Base-by-base conservation (phyloP, 1,284 basidiomycete species). In the Cutaneotrichosporon sp. region DNA sequence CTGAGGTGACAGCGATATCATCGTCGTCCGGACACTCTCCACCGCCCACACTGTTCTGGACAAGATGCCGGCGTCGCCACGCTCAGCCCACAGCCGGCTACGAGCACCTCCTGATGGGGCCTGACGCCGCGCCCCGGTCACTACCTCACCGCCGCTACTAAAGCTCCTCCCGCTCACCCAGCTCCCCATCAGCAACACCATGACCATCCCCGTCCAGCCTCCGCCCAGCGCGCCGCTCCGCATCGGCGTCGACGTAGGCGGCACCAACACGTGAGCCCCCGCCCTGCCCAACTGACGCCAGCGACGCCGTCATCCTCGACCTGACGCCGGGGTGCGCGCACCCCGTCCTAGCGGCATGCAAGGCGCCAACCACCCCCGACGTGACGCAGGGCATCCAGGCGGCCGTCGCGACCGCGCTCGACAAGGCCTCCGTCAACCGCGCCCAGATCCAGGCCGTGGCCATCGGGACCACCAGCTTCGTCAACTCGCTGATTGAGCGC, bases 291-390 rank as follows among this genome's bases (percentile, higher is more conserved):
- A 58, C 25, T 83, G n/a, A n/a, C 43, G 9, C 83, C 9, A 84
- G 83, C 67, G 85, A 86, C 65, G 82, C 82, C 34, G 84, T 84
- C 29, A 77, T 86, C 33, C 81, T 86, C 22, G 82, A 84, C 68
- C 72, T 82, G 9, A 71, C 79, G 3, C 66, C 72, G 68, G 67
- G 66, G 0, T 54, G 62, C 8, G 3, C 60, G 0, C 58, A 16
- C 4, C 71, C 74, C 7, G 79, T 87, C 8, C 69, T 86, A 1
- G 83, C 84, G 0, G 81, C 79, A 36, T 79, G 76, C 75, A 87
- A 87, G 70, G 75, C 83, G 7, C 79, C 81, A 9, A 86, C 85
- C 0, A 85, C 85, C 1, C 68, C 77, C 4, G 80, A 85, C 68
- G 81, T 86, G 43, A 85, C 84, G 0, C 74, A 76, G 24, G 85